These are phyloP conservation scores for Oleoguttula mirabilis DNA, from an alignment of 495 filamentous ascomycete genomes.

Conservation along the genomic window DNA sequence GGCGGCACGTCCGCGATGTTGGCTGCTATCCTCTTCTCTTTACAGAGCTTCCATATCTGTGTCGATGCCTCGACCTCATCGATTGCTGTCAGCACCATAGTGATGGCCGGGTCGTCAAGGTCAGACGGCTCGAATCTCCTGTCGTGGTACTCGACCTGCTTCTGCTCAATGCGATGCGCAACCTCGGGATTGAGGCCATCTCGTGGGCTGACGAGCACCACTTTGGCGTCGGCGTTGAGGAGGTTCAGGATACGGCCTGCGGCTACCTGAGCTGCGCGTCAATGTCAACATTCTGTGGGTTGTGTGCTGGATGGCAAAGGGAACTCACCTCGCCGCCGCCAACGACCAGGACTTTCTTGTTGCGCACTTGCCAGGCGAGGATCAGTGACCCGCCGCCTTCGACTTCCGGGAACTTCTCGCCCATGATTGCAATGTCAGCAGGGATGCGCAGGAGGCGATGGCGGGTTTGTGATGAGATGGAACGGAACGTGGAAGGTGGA, in stretches of 20 bases:
- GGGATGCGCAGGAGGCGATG: background rate
- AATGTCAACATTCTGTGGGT: slow-evolving; percentile 20
- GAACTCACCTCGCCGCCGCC: slow-evolving; percentile 77
- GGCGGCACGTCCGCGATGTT: slow-evolving; percentile 96
- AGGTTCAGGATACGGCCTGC: slow-evolving; percentile 85
- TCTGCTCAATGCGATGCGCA: slow-evolving; percentile 57
- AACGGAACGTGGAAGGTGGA: background rate
- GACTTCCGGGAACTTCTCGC: slow-evolving; percentile 57
- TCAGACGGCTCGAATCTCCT: slow-evolving; percentile 72
- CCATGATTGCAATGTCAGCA: slow-evolving; percentile 34
- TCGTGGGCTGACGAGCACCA: slow-evolving; percentile 73
- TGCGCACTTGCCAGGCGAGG: slow-evolving; percentile 82
- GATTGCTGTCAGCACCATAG: slow-evolving; percentile 85
- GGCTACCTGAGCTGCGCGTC: slow-evolving; percentile 55
- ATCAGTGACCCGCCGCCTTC: slow-evolving; percentile 87
- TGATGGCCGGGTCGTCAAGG: slow-evolving; percentile 51
- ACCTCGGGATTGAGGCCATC: slow-evolving; percentile 79
- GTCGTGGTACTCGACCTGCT: slow-evolving; percentile 65
- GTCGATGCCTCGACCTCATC: slow-evolving; percentile 84
- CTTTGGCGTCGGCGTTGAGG: slow-evolving; percentile 85
- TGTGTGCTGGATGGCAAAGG: background rate
- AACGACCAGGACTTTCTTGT: slow-evolving; percentile 73
- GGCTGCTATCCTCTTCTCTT: slow-evolving; percentile 67
- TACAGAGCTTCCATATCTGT: slow-evolving; percentile 82
- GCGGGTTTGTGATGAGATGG: no score